A percentile compares a stretch with the other conserved stretches of the same genome.
Conservation (phyloP, 148 eudicot genomes). For the Camellia japonica region DNA sequence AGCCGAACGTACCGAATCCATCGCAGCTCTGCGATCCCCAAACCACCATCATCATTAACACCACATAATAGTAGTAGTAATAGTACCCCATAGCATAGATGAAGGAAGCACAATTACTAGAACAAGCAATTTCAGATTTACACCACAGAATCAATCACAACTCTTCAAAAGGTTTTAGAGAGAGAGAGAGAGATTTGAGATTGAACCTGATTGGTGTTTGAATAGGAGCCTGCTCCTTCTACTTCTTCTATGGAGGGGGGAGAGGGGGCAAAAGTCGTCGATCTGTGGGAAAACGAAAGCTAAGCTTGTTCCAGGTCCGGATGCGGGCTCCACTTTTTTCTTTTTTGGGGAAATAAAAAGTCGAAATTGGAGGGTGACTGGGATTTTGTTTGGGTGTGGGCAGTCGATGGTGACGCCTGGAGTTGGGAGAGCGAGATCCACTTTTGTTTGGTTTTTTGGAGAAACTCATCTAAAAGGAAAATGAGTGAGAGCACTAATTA, state of each 20-base stretch:
- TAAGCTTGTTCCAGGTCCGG: neutral
- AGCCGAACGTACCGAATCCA: conserved; percentile 55
- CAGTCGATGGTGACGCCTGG: no score
- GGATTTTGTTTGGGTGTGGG: no score
- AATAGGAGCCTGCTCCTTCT: neutral
- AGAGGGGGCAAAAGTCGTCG: neutral
- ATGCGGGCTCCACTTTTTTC: no score
- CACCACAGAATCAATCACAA: neutral
- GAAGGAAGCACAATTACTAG: neutral
- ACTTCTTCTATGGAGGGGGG: neutral
- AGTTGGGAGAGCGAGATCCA: no score
- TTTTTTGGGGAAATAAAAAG: no score
- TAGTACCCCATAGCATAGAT: neutral
- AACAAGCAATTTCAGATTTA: conserved; percentile 1
- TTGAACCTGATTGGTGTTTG: no score
- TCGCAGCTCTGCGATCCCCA: conserved; percentile 26
- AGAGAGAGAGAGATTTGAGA: neutral
- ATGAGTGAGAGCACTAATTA: no score
- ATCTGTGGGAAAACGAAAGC: neutral
- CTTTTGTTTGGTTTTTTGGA: no score
- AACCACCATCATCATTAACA: conserved; percentile 11
- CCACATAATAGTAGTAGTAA: neutral
- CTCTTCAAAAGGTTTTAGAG: neutral
- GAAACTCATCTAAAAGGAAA: no score
- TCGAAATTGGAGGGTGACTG: no score